Conservation (phyloP, 1,284 basidiomycete species). For the Thelephora terrestris region DNA sequence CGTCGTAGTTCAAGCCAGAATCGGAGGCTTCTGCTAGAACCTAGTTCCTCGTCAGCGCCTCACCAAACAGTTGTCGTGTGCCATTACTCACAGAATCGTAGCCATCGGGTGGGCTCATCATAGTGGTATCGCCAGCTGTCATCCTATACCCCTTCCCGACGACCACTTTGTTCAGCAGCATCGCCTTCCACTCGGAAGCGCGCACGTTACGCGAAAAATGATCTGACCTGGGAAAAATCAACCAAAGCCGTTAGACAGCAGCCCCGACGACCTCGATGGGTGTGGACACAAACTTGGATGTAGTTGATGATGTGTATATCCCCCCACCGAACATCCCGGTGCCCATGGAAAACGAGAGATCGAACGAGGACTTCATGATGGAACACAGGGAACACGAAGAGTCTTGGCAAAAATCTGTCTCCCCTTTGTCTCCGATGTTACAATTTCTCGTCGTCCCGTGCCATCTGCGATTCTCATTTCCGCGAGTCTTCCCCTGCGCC, state of each 20-base stretch:
- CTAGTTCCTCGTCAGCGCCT: slow-evolving; percentile 7
- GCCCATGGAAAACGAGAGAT: slow-evolving; percentile 46
- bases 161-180: slow-evolving; percentile 56
- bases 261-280: slow-evolving; percentile 35
- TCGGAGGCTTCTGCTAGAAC: slow-evolving; percentile 5
- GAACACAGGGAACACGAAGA: slow-evolving; percentile 45
- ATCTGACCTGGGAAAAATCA: slow-evolving; percentile 33
- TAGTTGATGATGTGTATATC: no score
- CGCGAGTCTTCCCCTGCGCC: slow-evolving; percentile 36
- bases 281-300: slow-evolving; percentile 46
- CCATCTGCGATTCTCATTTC: slow-evolving; percentile 54
- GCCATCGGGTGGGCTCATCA: slow-evolving; percentile 40
- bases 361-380: slow-evolving; percentile 50
- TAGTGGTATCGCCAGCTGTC: slow-evolving; percentile 32
- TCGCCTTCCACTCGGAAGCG: slow-evolving; percentile 43
- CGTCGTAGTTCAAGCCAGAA: slow-evolving; percentile 10
- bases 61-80: slow-evolving; percentile 7
- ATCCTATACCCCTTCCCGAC: slow-evolving; percentile 57
- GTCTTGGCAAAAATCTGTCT: slow-evolving; percentile 41
- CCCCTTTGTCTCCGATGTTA: slow-evolving; percentile 48
- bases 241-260: background rate
- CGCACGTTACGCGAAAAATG: slow-evolving; percentile 47
- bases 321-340: slow-evolving; percentile 56
- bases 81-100: no score
- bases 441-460: slow-evolving; percentile 46